Evolutionary conservation across 2,329 filamentous ascomycete genomes (phyloP), one percentile per base, ranked within the genome.

Genomic region (Tolypocladium paradoxum): DNA sequence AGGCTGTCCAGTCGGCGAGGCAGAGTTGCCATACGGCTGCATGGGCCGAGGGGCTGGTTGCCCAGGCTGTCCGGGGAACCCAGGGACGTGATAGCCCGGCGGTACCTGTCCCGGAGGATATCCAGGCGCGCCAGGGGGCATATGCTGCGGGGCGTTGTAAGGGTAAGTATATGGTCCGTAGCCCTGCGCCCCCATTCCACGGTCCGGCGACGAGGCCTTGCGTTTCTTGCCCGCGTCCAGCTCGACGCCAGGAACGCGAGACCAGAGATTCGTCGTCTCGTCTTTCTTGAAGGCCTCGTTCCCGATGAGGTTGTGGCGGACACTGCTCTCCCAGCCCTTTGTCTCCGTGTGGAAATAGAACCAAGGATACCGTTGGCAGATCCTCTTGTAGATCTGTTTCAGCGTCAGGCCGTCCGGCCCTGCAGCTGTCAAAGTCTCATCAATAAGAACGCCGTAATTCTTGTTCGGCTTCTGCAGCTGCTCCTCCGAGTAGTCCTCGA

Each of bases 251-350:
- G 75, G 76, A 24, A 82, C 76, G 36, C 80, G 77, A 54, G 72
- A 75, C 80, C 80, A 83, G 22, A 79, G 67, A 45, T 77, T 74
- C 1, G 76, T 79, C 31, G 74, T 72, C 37, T 81, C 77, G 55
- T 79, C 75, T 63, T 83, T 83, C 57, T 71, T 73, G 62, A 83
- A 83, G 7, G 79, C 80, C 57, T 79, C 76, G 62, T 83, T 83
- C 2, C 79, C 79, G 58, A 83, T 81, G 31, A 83, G 72, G 53
- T 83, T 83, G 60, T 83, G 80, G 1, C 80, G 76, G n/a, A 83
- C 80, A 59, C 79, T 83, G 58, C 79, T 83, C 63, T 83, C 79
- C 80, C 80, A 83, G n/a, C 80, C 80, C 62, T 82, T 83, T 6
- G 80, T 83, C 61, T 81, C 79, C 20, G 79, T 78, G 52, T 71